These are phyloP conservation scores for Rhizoclosmatium globosum DNA, from an alignment of 192 early-diverging fungal species.

Conservation along the genomic window DNA sequence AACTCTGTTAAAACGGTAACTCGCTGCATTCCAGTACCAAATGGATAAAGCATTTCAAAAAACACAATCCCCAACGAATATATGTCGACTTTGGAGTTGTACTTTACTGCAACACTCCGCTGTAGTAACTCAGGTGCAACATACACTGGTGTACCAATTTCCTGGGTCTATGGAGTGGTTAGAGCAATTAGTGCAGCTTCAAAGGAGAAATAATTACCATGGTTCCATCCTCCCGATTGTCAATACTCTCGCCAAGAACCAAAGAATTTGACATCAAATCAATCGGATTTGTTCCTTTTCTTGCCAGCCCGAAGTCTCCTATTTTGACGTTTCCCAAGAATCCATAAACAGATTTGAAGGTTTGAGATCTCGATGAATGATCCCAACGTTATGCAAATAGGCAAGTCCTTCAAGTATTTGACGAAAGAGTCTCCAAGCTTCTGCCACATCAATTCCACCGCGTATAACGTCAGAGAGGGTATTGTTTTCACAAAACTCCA, in stretches of 20 bases:
- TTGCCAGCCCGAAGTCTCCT: constrained; percentile 82
- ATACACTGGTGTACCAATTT: constrained; percentile 93
- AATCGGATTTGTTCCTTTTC: constrained; percentile 23
- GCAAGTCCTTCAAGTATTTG: constrained; percentile 92
- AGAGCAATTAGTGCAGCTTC: constrained; percentile 15
- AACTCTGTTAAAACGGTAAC: constrained; percentile 73
- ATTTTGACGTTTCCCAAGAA: constrained; percentile 59
- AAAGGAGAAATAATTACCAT: constrained; percentile 15
- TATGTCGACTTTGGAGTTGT: constrained; percentile 86
- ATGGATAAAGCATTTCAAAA: constrained; percentile 79
- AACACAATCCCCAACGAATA: constrained; percentile 78
- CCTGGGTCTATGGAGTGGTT: constrained; percentile 47
- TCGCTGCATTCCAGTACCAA: constrained; percentile 83
- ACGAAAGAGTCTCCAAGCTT: constrained; percentile 81
- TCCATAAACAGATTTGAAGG: constrained; percentile 64
- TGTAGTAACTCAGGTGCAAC: constrained; percentile 73
- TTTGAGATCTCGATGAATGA: constrained; percentile 89
- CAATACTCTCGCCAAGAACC: neutral
- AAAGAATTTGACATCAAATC: constrained; percentile 8
- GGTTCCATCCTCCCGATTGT: constrained; percentile 35
- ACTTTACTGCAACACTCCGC: constrained; percentile 57
- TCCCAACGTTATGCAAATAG: constrained; percentile 87
- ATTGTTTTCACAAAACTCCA: constrained; percentile 98
- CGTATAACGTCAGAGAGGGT: constrained; percentile 86
- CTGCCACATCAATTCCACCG: constrained; percentile 78